phyloP scores from a whole-genome alignment of 805 yeast genomes.

The Starmera amethionina region DNA sequence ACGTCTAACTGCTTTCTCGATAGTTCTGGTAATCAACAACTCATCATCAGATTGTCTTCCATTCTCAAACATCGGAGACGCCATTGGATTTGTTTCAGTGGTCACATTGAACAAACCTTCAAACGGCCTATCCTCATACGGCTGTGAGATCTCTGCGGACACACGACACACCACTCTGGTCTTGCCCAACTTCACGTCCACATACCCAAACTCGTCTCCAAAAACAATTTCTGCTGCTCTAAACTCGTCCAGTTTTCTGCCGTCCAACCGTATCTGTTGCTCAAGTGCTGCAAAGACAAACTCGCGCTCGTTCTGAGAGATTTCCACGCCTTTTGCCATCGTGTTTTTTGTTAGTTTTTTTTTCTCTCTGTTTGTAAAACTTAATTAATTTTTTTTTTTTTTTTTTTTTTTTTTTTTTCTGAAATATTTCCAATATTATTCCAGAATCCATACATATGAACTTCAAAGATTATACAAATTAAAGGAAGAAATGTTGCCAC shows the following conservation, averaged over 20 bases:
- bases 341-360: neutral
- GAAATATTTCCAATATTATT: neutral
- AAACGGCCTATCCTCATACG: slow-evolving; percentile 86
- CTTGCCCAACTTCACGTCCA: slow-evolving; percentile 66
- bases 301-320: slow-evolving; percentile 52
- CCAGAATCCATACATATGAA: too few relatives aligned
- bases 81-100: slow-evolving; percentile 86
- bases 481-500: neutral
- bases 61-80: slow-evolving; percentile 74
- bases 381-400: neutral
- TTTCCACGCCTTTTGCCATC: slow-evolving; percentile 55
- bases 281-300: slow-evolving; percentile 58
- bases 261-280: slow-evolving; percentile 56
- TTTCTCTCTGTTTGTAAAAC: neutral
- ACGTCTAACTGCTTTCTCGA: slow-evolving; percentile 87
- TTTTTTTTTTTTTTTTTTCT: neutral
- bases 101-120: slow-evolving; percentile 83
- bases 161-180: slow-evolving; percentile 67
- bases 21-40: slow-evolving; percentile 64
- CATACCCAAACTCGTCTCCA: slow-evolving; percentile 72
- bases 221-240: slow-evolving; percentile 57
- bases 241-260: slow-evolving; percentile 52
- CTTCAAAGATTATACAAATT: too few relatives aligned
- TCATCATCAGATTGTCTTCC: slow-evolving; percentile 69
- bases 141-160: slow-evolving; percentile 66